Conservation (phyloP, 441 rosid genomes). For the Macaranga tanarius region DNA sequence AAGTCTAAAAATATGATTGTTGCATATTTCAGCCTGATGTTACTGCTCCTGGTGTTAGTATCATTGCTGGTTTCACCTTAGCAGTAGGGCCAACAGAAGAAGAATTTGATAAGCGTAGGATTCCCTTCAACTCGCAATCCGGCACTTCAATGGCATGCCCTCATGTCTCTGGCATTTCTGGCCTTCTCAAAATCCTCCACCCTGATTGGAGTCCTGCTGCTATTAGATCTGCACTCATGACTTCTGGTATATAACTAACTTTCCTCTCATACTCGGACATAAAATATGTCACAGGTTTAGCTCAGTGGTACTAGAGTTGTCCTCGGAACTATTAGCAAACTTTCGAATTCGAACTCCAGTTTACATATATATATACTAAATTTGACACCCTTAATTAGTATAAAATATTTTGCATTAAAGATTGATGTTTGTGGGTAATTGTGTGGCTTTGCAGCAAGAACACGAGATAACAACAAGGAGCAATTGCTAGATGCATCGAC, state of each 20-base stretch:
- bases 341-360: too few relatives aligned
- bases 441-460: conserved; percentile 23
- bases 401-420: neutral
- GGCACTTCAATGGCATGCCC: conserved; percentile 80
- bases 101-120: conserved; percentile 34
- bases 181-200: conserved; percentile 49
- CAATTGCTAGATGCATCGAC: conserved; percentile 39
- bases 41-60: conserved; percentile 59
- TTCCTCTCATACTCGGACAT: neutral
- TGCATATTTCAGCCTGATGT: conserved; percentile 50
- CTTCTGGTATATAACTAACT: conserved; percentile 40
- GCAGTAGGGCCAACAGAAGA: conserved; percentile 34
- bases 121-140: conserved; percentile 34
- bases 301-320: too few relatives aligned
- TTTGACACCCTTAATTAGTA: neutral
- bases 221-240: conserved; percentile 61
- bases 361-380: too few relatives aligned
- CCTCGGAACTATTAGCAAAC: too few relatives aligned
- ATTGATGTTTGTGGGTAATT: neutral
- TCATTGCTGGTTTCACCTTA: conserved; percentile 47
- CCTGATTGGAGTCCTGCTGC: conserved; percentile 72
- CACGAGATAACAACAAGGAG: conserved; percentile 41
- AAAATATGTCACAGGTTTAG: too few relatives aligned
- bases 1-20: neutral
- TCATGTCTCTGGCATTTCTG: conserved; percentile 62